Percentiles rank a stretch among this genome's conserved stretches.
phyloP scores from a whole-genome alignment of 441 rosid species.

The Gossypium laxum region DNA sequence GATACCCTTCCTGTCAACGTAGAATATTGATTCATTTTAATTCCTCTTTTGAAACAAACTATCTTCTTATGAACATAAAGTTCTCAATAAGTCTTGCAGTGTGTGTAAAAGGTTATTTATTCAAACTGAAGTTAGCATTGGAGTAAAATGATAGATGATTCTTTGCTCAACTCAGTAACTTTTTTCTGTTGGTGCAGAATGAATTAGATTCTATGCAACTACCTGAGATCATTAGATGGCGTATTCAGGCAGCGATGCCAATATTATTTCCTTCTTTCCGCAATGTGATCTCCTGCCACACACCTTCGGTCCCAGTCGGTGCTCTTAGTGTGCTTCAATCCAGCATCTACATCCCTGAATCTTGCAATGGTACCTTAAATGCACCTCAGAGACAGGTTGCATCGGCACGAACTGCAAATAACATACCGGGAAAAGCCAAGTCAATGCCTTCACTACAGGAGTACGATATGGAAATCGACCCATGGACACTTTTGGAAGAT shows the following conservation, averaged over 20 bases:
- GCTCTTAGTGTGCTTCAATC: constrained; percentile 65
- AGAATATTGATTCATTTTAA: neutral
- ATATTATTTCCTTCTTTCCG: constrained; percentile 52
- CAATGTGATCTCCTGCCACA: constrained; percentile 59
- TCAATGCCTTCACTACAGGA: constrained; percentile 43
- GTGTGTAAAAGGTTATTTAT: neutral
- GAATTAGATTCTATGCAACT: constrained; percentile 84
- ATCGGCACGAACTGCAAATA: constrained; percentile 32
- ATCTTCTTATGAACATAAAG: neutral
- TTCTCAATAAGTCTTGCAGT: neutral
- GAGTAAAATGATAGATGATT: neutral
- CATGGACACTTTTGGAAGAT: constrained; percentile 94
- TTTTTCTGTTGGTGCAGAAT: constrained; percentile 45
- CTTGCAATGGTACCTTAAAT: constrained; percentile 27
- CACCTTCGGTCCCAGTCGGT: constrained; percentile 49
- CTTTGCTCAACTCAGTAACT: neutral
- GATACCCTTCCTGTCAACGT: neutral
- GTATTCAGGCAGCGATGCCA: constrained; percentile 96
- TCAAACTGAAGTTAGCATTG: neutral
- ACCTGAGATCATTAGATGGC: constrained; percentile 78
- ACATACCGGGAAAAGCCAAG: constrained; percentile 46
- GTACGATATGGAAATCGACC: constrained; percentile 61
- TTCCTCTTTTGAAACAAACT: neutral
- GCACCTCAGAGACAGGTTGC: constrained; percentile 34
- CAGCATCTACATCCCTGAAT: constrained; percentile 30